Evolutionary conservation across 257 asterid genomes (phyloP).

Genomic region (Ilex aquifolium): DNA sequence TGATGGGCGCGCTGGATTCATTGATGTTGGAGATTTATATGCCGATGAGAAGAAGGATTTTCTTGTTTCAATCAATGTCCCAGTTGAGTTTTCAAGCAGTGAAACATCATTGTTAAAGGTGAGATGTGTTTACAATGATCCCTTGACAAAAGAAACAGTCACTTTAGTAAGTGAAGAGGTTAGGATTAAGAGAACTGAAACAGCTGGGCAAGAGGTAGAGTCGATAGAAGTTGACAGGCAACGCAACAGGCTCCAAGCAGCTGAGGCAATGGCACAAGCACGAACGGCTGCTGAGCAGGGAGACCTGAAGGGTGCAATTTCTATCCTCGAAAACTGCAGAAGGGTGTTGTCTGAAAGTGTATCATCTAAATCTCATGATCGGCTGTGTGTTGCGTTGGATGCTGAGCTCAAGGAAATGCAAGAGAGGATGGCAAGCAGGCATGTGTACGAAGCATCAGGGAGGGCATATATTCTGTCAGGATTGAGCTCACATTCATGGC

Average conservation of each 20-base stretch:
- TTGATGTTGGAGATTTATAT: slow-evolving; percentile 80
- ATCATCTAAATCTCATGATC: slow-evolving; percentile 57
- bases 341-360: slow-evolving; percentile 45
- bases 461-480: slow-evolving; percentile 89
- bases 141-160: slow-evolving; percentile 55
- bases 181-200: slow-evolving; percentile 47
- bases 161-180: slow-evolving; percentile 45
- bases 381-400: slow-evolving; percentile 66
- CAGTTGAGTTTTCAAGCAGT: slow-evolving; percentile 38
- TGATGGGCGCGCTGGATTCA: slow-evolving; percentile 47
- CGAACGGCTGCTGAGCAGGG: slow-evolving; percentile 73
- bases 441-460: slow-evolving; percentile 86
- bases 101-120: slow-evolving; percentile 60
- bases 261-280: slow-evolving; percentile 85
- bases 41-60: slow-evolving; percentile 98
- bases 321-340: slow-evolving; percentile 60
- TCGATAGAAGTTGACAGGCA: slow-evolving; percentile 93
- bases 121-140: slow-evolving; percentile 54
- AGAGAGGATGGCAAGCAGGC: slow-evolving; percentile 81
- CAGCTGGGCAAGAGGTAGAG: slow-evolving; percentile 25
- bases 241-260: slow-evolving; percentile 67
- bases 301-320: slow-evolving; percentile 55
- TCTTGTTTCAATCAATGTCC: slow-evolving; percentile 59
- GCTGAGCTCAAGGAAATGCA: slow-evolving; percentile 98
- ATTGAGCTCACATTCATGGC: slow-evolving; percentile 97